Conservation (phyloP, 352 stramenopile species). For the Phytophthora syringae region DNA sequence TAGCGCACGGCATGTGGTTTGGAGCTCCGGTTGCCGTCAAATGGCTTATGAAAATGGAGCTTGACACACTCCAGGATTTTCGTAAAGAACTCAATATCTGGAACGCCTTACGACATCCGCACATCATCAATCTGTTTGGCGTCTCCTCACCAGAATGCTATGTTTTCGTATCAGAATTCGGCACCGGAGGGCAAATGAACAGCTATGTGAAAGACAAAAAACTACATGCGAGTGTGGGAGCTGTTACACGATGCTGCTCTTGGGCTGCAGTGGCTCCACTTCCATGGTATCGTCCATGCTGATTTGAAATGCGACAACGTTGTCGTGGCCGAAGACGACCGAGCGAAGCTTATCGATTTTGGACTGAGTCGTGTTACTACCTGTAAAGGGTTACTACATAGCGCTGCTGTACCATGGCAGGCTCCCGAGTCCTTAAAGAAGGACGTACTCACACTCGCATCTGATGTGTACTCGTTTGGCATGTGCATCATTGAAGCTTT, state of each 20-base stretch:
- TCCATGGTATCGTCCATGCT: background rate
- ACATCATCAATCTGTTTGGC: background rate
- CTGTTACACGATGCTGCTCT: background rate
- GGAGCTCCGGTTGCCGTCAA: background rate
- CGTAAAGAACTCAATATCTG: background rate
- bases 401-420: background rate
- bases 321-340: background rate
- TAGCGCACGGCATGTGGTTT: background rate
- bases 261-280: conserved; percentile 1
- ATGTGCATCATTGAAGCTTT: too few species aligned
- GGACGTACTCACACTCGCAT: background rate
- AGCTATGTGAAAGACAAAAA: background rate
- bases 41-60: background rate
- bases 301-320: background rate
- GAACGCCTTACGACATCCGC: background rate
- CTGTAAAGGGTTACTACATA: background rate
- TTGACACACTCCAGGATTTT: background rate
- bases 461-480: background rate
- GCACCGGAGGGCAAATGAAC: background rate
- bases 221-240: background rate
- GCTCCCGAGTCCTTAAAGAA: background rate
- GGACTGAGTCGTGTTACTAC: background rate
- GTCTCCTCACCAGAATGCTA: background rate
- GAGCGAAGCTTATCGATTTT: background rate
- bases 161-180: background rate